Evolutionary conservation across 2,329 filamentous ascomycete species (phyloP), one percentile per base, ranked within the genome.

Genomic region (Aspergillus calidoustus): DNA sequence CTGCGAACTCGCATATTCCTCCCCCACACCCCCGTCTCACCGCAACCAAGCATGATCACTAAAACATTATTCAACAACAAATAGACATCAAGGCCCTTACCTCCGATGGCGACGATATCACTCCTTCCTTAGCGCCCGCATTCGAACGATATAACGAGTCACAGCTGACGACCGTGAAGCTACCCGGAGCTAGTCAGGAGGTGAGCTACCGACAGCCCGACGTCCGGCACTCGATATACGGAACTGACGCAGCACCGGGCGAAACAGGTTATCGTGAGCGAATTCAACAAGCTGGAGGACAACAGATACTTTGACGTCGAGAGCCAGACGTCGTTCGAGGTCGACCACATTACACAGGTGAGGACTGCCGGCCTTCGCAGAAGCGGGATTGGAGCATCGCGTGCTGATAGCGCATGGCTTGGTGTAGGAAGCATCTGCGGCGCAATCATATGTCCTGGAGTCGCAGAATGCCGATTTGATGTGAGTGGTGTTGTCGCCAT

Each of bases 101-200:
- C 19, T 82, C 87, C 64, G 87, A 90, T 69, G 87, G 88, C 47
- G 86, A 88, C 43, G 81, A 84, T 59, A 82, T 95, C 64, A 81
- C 93, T 59, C 81, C 87, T 63, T 88, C 91, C 66, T 89, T 97
- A 57, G 86, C 84, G 7, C 91, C 93, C 0, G 93, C 95, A 0
- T 96, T 97, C 76, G 84, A 93, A 79, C 92, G 91, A 79, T 98
- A 99, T 85, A 97, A 98, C 72, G 94, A 99, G 80, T 90, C 93
- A 78, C 95, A 99, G 79, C 91, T 97, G 77, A 81, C 88, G 53
- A 93, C 93, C 17, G 89, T 92, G 64, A 97, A 96, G 84, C 86
- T 99, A 59, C 94, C 94, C 0, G 93, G 93, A 31, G 87, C 91
- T 74, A 94, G 88, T 77, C 88, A 92, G 76, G 80, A 90, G 80